These are phyloP conservation scores for Rhododendron williamsianum DNA, from an alignment of 148 eudicot genomes.

Conservation along the genomic window DNA sequence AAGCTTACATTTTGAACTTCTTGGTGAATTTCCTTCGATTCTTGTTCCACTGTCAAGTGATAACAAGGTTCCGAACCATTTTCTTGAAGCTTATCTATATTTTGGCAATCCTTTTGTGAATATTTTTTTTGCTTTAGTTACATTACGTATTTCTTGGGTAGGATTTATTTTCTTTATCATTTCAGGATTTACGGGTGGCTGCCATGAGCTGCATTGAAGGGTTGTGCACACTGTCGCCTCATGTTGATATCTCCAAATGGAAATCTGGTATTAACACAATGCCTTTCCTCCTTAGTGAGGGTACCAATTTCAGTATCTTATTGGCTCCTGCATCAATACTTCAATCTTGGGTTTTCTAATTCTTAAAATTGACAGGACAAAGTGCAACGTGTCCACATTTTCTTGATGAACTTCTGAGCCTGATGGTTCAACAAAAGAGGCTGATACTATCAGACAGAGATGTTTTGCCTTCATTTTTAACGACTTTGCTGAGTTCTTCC, in stretches of 20 bases:
- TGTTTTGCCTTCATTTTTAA: conserved; percentile 55
- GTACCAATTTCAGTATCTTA: neutral
- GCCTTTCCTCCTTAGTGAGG: neutral
- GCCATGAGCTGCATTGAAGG: conserved; percentile 85
- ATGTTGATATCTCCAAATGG: conserved; percentile 31
- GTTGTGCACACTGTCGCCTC: conserved; percentile 47
- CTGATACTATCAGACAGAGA: conserved; percentile 66
- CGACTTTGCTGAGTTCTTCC: conserved; percentile 55
- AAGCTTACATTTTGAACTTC: conserved; percentile 40
- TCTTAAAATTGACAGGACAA: conserved; percentile 33
- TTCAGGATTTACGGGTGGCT: conserved; percentile 51
- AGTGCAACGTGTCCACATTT: conserved; percentile 44
- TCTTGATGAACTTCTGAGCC: conserved; percentile 52
- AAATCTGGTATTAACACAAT: conserved; percentile 38
- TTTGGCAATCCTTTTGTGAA: neutral
- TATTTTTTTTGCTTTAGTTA: neutral
- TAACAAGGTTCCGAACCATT: conserved; percentile 36
- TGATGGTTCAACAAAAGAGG: conserved; percentile 74
- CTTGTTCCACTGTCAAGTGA: conserved; percentile 72
- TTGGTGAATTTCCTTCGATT: conserved; percentile 59
- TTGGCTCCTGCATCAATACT: conserved; percentile 2
- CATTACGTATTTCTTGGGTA: neutral
- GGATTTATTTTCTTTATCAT: neutral
- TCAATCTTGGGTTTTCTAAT: neutral
- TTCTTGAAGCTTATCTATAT: neutral